Evolutionary conservation across 192 early-diverging fungal species (phyloP), one percentile per base, ranked within the genome.

Genomic region (Backusella liffmaniae): DNA sequence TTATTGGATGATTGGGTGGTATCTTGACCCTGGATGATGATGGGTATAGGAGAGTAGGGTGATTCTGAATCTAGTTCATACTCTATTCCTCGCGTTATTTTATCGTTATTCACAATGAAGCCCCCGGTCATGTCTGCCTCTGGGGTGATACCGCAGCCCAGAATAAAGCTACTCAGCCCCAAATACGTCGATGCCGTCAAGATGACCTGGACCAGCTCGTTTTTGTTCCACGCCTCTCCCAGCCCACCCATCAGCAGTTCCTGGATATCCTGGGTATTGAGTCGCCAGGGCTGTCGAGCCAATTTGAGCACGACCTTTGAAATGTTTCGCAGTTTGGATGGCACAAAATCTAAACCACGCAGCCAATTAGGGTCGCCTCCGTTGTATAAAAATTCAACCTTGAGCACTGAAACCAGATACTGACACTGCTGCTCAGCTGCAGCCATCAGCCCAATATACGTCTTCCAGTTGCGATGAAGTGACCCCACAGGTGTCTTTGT

Each of bases 121-220:
- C 88, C 88, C 16, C 88, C 87, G 12, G 77, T 76, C 80, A 83
- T 87, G 69, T 90, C 88, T 10, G 86, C 79, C 53, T 90, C 88
- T 0, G 88, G 88, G 0, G 87, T 80, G 23, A 90, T 86, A 5
- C 88, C 88, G 35, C 84, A 88, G 10, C 86, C 80, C 2, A 88
- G 75, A 6, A 85, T 86, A 82, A 87, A 84, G 32, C 84, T 84
- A 30, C 85, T 84, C 51, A 88, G 83, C 36, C 87, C 82, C 74
- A 88, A 82, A 70, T 85, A 80, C 0, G 87, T 87, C 39, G 83
- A 74, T 0, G 87, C 36, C 2, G 88, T 80, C 35, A 85, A 68
- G 46, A 88, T 86, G 30, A 83, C 86, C 44, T 90, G 87, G 23
- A 88, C 82, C 23, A 90, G 71, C 76, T 90, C 88, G 35, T 79